Base-by-base conservation (phyloP, 768 basidiomycete genomes). In the Pluteus cervinus region DNA sequence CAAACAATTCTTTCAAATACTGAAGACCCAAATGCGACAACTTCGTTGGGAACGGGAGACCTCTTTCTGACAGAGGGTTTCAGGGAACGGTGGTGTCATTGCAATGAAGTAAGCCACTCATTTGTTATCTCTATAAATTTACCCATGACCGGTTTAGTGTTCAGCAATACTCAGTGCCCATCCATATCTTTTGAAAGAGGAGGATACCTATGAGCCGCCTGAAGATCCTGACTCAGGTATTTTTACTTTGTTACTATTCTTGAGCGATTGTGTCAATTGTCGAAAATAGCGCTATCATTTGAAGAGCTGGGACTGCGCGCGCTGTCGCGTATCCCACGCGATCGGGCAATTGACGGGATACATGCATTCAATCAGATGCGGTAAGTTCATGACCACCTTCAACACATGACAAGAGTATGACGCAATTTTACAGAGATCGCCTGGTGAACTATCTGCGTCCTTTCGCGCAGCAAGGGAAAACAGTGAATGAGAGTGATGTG, bases 251-350 rank as follows among this genome's bases (percentile, higher is more conserved):
- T 20, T 29, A 16, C 28, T 24, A 25, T n/a, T 24, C 38, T 25
- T 10, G 15, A 15, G 12, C 11, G n/a, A 3, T 33, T 9, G 34
- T 21, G 11, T 33, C 24, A 17, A 35, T 44, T 39, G 24, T 30
- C 33, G 8, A 22, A 41, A 25, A 8, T 46, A 29, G 17, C 22
- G 4, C 62, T 88, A 34, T 85, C 87, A 12, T 60, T 91, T 23
- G 88, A 90, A 54, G 86, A 88, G 52, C 71, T 91, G 4, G 88
- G 88, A 8, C 69, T 87, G 66, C 81, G 87, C 33, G 88, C 87
- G 1, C 60, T 91, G 7, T 65, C 71, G 38, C 70, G 74, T 35
- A 53, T 90, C 20, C 88, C 88, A 24, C 79, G 88, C 40, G 88
- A 88, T 33, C 76, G 71, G 38, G 86, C 86, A 4, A 75, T 91